A percentile compares a stretch with the other conserved stretches of the same genome.
Evolutionary conservation across 345 rosid species (phyloP).

Genomic region (Trapa incisa): DNA sequence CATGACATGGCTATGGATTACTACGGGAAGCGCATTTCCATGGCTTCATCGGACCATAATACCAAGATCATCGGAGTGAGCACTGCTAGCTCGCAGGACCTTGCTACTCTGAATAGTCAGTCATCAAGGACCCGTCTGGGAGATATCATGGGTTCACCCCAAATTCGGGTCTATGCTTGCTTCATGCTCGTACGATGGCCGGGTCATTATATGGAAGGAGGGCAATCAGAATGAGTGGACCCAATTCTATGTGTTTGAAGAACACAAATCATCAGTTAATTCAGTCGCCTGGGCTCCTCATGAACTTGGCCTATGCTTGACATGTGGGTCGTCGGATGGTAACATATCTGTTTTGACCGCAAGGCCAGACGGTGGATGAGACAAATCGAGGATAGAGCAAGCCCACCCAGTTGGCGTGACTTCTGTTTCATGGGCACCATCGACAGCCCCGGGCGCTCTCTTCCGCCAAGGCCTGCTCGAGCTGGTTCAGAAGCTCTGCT

Average conservation of each 20-base stretch:
- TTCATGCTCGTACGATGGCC: slow-evolving; percentile 62
- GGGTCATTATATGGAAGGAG: slow-evolving; percentile 54
- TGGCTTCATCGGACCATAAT: slow-evolving; percentile 49
- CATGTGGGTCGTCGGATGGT: slow-evolving; percentile 62
- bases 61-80: slow-evolving; percentile 40
- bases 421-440: slow-evolving; percentile 59
- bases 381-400: slow-evolving; percentile 40
- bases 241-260: slow-evolving; percentile 42
- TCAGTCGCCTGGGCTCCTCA: slow-evolving; percentile 63
- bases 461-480: slow-evolving; percentile 36
- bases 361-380: slow-evolving; percentile 50
- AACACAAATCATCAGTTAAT: slow-evolving; percentile 52
- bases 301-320: slow-evolving; percentile 52
- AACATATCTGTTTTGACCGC: slow-evolving; percentile 45
- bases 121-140: slow-evolving; percentile 55
- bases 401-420: slow-evolving; percentile 65
- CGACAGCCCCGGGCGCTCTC: slow-evolving; percentile 41
- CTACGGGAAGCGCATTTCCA: slow-evolving; percentile 51
- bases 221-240: slow-evolving; percentile 49
- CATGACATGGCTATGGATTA: slow-evolving; percentile 59
- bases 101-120: slow-evolving; percentile 53
- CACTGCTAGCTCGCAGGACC: slow-evolving; percentile 33
- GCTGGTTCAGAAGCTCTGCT: slow-evolving; percentile 43
- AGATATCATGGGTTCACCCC: slow-evolving; percentile 59
- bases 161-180: slow-evolving; percentile 48